Evolutionary conservation across 352 stramenopile genomes (phyloP).

Genomic region (Phytophthora colocasiae): DNA sequence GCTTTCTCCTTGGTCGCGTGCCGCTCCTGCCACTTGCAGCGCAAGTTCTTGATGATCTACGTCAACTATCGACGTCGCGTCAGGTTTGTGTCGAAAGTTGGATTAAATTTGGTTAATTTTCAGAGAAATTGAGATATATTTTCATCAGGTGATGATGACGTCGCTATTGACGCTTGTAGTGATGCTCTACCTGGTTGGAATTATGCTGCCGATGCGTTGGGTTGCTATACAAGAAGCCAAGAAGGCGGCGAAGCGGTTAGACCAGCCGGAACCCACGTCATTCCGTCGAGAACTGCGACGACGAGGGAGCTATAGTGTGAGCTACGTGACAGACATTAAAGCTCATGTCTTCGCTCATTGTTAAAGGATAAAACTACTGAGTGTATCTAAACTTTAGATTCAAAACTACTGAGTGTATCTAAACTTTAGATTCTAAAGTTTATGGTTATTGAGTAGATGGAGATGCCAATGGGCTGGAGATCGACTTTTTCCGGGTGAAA

Average conservation of each 20-base stretch:
- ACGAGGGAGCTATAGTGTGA: constrained; percentile 88
- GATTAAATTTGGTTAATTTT: neutral
- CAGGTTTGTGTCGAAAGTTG: constrained; percentile 45
- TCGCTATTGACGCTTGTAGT: constrained; percentile 52
- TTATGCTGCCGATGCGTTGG: constrained; percentile 64
- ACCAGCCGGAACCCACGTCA: constrained; percentile 53
- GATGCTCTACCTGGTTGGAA: constrained; percentile 63
- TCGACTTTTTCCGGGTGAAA: constrained; percentile 44
- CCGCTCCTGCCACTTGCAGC: constrained; percentile 54
- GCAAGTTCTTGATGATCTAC: constrained; percentile 59
- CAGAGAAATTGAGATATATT: constrained; percentile 4
- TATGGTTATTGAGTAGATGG: constrained; percentile 7
- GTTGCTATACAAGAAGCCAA: constrained; percentile 28
- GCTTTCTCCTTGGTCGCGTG: constrained; percentile 70
- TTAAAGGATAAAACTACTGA: constrained; percentile 20
- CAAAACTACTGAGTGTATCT: neutral
- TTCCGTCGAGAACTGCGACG: constrained; percentile 85
- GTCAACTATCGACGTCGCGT: constrained; percentile 42
- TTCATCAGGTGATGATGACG: constrained; percentile 50
- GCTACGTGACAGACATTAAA: constrained; percentile 90
- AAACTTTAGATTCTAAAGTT: too few relatives aligned
- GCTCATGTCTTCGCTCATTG: constrained; percentile 80
- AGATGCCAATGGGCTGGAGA: constrained; percentile 22
- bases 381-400: too few relatives aligned
- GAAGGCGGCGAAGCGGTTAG: constrained; percentile 34